Evolutionary conservation across 2,329 filamentous ascomycete species (phyloP).

Genomic region (Botrytis medusae): DNA sequence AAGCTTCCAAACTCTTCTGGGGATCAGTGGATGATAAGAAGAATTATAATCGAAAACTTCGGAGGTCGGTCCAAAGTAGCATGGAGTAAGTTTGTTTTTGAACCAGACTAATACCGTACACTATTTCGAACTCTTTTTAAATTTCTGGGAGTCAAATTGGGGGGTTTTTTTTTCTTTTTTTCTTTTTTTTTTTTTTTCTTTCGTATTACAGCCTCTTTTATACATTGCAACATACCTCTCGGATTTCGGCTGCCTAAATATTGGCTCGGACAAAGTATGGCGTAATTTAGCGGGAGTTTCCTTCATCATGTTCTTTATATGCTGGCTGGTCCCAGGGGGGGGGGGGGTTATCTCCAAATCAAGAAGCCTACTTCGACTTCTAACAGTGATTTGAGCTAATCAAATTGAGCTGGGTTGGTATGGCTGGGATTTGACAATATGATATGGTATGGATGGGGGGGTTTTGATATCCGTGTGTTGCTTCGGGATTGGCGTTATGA

Average conservation of each 20-base stretch:
- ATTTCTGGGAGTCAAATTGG: neutral
- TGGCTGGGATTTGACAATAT: neutral
- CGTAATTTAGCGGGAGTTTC: neutral
- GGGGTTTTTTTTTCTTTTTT: no score
- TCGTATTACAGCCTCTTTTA: neutral
- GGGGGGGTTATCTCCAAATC: neutral
- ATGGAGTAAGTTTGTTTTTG: conserved; percentile 50
- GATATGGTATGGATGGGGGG: neutral
- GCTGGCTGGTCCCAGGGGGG: neutral
- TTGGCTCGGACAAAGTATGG: neutral
- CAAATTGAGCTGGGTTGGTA: neutral
- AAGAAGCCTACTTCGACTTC: neutral
- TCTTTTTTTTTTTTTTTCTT: neutral
- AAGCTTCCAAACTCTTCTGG: conserved; percentile 87
- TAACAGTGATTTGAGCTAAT: neutral
- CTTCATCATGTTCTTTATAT: neutral
- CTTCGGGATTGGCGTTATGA: neutral
- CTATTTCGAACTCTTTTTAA: neutral
- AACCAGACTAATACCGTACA: neutral
- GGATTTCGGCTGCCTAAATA: neutral
- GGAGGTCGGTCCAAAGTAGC: conserved; percentile 72
- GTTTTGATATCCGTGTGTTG: neutral
- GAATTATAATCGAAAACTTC: conserved; percentile 76
- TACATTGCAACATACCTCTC: neutral
- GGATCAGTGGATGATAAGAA: conserved; percentile 76